Base-by-base conservation (phyloP, 805 yeast genomes). In the Zygotorulaspora danielsina region DNA sequence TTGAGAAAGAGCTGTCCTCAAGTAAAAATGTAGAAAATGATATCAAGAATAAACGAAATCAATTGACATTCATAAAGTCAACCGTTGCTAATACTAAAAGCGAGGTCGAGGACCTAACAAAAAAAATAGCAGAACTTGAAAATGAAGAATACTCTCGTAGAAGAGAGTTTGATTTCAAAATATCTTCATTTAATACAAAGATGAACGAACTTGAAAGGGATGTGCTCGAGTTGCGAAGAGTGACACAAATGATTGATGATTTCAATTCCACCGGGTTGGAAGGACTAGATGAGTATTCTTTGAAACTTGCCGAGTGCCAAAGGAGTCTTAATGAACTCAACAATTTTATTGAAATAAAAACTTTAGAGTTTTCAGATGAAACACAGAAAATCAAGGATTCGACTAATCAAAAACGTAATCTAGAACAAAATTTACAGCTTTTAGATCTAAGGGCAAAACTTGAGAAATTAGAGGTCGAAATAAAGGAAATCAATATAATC, bases 371-470 rank as follows among this genome's bases (percentile, higher is more conserved):
- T 6, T 21, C 69, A 1, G 49, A 57, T 2, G 39, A 48, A 1
- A 41, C 51, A 77, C 65, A 59, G 36, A 69, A 64, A 34, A 51
- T 79, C 1, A 65, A 63, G n/a, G 82, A 84, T 46, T 73, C 84
- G 1, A 71, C 72, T 21, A 74, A 72, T 37, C 75, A 78, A 35
- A 79, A 81, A 49, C 73, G 86, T 20, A 78, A 77, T 41, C 64
- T 86, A 6, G 65, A 75, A 24, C 79, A 81, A 31, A 85, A 83
- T 45, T 51, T 85, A 22, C 85, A 81, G 44, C 65, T 79, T 10
- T 59, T 81, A 9, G 64, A 65, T 5, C 53, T 78, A 19, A 63
- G 66, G 13, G 39, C 33, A 1, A 73, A 77, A 38, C 49, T 75
- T 0, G 52, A 49, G 0, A 51, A 53, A 1, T 57, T 72, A 4